Conservation (phyloP, 139 green algal species). For the Chlorella vulgaris region DNA sequence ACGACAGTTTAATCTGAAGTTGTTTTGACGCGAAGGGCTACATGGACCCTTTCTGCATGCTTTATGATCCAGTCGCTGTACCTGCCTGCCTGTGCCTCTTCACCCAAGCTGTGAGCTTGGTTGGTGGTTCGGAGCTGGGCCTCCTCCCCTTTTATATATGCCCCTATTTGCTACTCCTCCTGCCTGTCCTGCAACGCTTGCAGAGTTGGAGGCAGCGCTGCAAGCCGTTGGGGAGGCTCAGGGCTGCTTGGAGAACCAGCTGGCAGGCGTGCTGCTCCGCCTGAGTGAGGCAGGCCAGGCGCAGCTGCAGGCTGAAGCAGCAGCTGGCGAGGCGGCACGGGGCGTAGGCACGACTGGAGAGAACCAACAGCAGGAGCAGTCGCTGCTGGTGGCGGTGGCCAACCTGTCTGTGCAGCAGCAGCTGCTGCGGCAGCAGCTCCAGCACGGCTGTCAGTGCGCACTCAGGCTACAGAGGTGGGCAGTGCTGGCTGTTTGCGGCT, state of each 20-base stretch:
- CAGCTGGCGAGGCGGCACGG: neutral
- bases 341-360: too few relatives aligned
- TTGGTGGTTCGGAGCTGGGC: too few relatives aligned
- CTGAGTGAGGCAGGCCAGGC: neutral
- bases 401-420: constrained; percentile 21
- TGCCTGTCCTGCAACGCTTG: neutral
- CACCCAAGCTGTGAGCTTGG: too few relatives aligned
- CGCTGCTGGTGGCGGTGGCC: neutral
- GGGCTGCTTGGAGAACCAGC: constrained; percentile 12
- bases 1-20: too few relatives aligned
- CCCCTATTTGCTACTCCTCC: too few relatives aligned
- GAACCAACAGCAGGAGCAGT: neutral
- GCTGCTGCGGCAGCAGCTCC: constrained; percentile 30
- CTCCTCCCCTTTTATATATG: too few relatives aligned
- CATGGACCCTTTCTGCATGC: too few relatives aligned
- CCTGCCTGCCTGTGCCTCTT: too few relatives aligned
- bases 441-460: neutral
- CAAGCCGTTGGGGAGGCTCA: constrained; percentile 25
- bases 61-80: too few relatives aligned
- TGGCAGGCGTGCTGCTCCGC: neutral
- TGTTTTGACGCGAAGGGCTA: too few relatives aligned
- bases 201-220: constrained; percentile 35
- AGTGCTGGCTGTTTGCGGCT: neutral
- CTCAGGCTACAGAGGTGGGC: constrained; percentile 3
- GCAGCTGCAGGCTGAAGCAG: neutral